A percentile compares a stretch with the other conserved stretches of the same genome.
Conservation (phyloP, 345 rosid species). For the Nephelium lappaceum region DNA sequence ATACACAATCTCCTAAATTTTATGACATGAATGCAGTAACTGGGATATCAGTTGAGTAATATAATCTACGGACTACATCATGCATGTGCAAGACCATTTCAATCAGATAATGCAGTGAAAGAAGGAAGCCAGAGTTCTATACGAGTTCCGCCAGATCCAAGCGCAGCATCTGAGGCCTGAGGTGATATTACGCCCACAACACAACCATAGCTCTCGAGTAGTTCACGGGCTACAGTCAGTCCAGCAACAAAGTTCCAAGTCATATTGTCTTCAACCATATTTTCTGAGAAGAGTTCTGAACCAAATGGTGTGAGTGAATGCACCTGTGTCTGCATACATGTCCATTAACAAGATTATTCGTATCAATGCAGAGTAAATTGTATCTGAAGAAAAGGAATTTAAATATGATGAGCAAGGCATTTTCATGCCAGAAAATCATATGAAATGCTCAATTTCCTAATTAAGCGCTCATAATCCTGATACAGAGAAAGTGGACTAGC, state of each 20-base stretch:
- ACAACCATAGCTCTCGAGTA: conserved; percentile 87
- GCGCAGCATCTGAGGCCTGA: conserved; percentile 55
- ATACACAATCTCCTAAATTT: conserved; percentile 14
- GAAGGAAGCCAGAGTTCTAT: conserved; percentile 89
- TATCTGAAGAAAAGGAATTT: not conserved
- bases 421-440: not conserved
- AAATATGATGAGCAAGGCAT: not conserved
- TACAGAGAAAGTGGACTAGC: not conserved
- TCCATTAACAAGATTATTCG: conserved; percentile 1
- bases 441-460: not conserved
- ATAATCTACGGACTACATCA: conserved; percentile 20
- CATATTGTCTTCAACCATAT: conserved; percentile 97
- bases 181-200: conserved; percentile 87
- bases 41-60: not conserved
- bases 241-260: conserved; percentile 97
- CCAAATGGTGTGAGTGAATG: conserved; percentile 88
- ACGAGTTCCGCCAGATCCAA: conserved; percentile 86
- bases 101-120: conserved; percentile 41
- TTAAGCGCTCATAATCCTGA: not conserved
- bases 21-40: not conserved
- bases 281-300: conserved; percentile 58
- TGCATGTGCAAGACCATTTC: conserved; percentile 21
- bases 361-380: conserved; percentile 3
- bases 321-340: conserved; percentile 80
- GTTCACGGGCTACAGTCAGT: conserved; percentile 84